Percentiles rank a stretch among this genome's conserved stretches.
phyloP scores from a whole-genome alignment of 2,329 filamentous ascomycete species.

The Nothophoma quercina region DNA sequence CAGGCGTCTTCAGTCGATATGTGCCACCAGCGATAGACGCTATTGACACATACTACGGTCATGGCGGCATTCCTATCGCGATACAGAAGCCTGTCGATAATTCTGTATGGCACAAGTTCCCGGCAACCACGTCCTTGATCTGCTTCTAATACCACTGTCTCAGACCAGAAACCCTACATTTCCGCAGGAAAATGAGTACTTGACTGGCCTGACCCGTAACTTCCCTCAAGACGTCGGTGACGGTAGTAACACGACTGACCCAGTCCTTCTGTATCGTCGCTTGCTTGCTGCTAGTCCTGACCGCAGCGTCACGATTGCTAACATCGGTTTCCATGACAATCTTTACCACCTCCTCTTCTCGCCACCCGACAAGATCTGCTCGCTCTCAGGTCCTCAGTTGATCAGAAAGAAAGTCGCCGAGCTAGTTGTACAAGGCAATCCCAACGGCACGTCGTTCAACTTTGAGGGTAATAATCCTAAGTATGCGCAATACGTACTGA shows the following conservation, averaged over 20 bases:
- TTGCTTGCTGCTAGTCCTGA: background rate
- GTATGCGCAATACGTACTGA: conserved; percentile 7
- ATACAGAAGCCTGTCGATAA: conserved; percentile 14
- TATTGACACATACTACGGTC: conserved; percentile 5
- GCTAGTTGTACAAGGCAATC: conserved; percentile 7
- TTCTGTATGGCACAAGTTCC: background rate
- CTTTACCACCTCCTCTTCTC: conserved; percentile 6
- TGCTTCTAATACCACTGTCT: background rate
- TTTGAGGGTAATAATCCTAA: conserved; percentile 3
- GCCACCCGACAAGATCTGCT: background rate
- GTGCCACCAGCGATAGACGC: conserved; percentile 9
- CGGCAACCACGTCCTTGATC: too few relatives aligned
- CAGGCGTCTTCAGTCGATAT: conserved; percentile 6
- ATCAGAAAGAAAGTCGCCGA: conserved; percentile 1
- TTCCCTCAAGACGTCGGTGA: conserved; percentile 4
- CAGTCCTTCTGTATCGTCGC: background rate
- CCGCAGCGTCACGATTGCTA: conserved; percentile 1
- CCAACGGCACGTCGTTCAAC: conserved; percentile 4
- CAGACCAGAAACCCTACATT: conserved; percentile 8
- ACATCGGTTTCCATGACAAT: conserved; percentile 9
- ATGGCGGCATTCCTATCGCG: background rate
- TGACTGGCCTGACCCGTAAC: background rate
- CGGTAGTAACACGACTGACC: conserved; percentile 4
- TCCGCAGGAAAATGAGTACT: conserved; percentile 3
- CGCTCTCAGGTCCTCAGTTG: background rate